phyloP scores from a whole-genome alignment of 176 grass and related monocot genomes.

The Carex parvula region DNA sequence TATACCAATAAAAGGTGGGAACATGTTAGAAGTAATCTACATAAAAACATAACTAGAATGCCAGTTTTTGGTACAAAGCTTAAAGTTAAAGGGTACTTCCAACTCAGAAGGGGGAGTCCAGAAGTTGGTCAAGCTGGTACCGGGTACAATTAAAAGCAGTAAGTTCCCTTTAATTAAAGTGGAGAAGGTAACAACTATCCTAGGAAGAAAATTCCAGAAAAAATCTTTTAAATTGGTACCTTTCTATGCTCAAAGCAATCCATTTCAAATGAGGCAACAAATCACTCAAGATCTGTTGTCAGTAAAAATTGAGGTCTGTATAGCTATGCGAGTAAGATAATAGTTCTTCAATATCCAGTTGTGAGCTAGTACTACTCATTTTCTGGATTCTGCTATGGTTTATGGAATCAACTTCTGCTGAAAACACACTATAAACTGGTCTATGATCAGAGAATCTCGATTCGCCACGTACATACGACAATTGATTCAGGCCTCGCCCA shows the following conservation, averaged over 20 bases:
- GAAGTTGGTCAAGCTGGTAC: neutral
- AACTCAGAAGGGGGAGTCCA: neutral
- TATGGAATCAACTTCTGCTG: slow-evolving; percentile 85
- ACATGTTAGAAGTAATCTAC: neutral
- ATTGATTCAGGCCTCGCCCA: slow-evolving; percentile 73
- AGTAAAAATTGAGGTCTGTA: slow-evolving; percentile 87
- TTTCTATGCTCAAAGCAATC: slow-evolving; percentile 1
- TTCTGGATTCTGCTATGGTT: slow-evolving; percentile 94
- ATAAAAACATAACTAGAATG: neutral
- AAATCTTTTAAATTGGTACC: neutral
- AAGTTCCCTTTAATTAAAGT: neutral
- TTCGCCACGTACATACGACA: slow-evolving; percentile 89
- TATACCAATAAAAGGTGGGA: neutral
- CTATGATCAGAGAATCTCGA: slow-evolving; percentile 93
- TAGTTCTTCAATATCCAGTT: slow-evolving; percentile 76
- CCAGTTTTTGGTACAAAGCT: slow-evolving; percentile 5
- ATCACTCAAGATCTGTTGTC: slow-evolving; percentile 22
- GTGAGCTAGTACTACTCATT: slow-evolving; percentile 69
- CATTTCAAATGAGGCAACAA: neutral
- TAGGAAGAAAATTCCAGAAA: neutral
- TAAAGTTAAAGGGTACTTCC: neutral
- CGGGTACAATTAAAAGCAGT: neutral
- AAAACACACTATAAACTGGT: slow-evolving; percentile 82
- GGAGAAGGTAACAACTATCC: neutral
- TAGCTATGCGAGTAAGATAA: slow-evolving; percentile 81